These are phyloP conservation scores for Syncephalastrum sp. DNA, from an alignment of 371 early-diverging fungal genomes.

Conservation along the genomic window DNA sequence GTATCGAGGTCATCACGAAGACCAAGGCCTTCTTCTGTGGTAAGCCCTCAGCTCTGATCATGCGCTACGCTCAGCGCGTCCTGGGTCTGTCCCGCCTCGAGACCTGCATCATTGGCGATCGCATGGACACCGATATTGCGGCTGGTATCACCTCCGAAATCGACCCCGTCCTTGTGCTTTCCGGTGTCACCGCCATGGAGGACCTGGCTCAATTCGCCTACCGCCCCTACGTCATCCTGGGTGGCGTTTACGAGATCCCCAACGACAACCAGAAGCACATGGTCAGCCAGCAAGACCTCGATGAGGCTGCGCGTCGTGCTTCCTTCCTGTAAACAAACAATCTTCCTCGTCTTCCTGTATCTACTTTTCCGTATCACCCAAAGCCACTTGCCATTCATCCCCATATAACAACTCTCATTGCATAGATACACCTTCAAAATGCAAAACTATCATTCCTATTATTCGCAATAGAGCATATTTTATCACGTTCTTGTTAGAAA, in stretches of 20 bases:
- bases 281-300: conserved; percentile 37
- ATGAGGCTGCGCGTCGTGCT: conserved; percentile 45
- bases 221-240: conserved; percentile 59
- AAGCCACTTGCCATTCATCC: too few species aligned
- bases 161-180: conserved; percentile 65
- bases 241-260: conserved; percentile 63
- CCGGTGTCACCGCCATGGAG: conserved; percentile 57
- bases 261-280: conserved; percentile 38
- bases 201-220: conserved; percentile 57
- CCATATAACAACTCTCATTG: too few species aligned
- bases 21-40: conserved; percentile 71
- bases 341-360: too few species aligned
- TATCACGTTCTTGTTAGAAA: too few species aligned
- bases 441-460: too few species aligned
- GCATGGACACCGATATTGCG: conserved; percentile 70
- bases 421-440: too few species aligned
- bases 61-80: conserved; percentile 63
- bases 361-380: too few species aligned
- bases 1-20: conserved; percentile 62
- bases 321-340: too few species aligned
- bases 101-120: conserved; percentile 70
- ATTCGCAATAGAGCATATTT: too few species aligned
- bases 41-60: conserved; percentile 67
- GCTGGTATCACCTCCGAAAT: conserved; percentile 62
- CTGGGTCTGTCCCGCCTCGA: conserved; percentile 57